phyloP scores from a whole-genome alignment of 495 filamentous ascomycete species.

The Penicillium parvum region DNA sequence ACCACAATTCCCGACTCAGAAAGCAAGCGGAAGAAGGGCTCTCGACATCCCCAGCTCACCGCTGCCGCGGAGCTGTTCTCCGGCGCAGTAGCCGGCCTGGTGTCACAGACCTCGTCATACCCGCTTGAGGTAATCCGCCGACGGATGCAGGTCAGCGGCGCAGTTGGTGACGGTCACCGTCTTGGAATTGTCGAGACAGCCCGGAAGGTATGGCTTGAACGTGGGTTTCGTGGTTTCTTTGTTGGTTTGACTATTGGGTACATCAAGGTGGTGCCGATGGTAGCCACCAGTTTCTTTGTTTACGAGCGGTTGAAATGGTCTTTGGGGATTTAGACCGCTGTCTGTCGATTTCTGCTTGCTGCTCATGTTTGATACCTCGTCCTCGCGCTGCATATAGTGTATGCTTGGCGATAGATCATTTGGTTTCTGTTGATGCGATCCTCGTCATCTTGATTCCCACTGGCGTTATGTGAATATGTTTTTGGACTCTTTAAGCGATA shows the following conservation, averaged over 20 bases:
- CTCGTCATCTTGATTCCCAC: slow-evolving; percentile 17
- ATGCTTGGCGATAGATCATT: slow-evolving; percentile 10
- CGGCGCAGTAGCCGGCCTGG: slow-evolving; percentile 78
- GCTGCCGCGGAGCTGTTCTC: slow-evolving; percentile 73
- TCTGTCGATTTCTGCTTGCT: slow-evolving; percentile 1
- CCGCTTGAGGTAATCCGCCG: slow-evolving; percentile 88
- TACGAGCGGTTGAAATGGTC: slow-evolving; percentile 75
- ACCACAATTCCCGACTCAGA: slow-evolving; percentile 55
- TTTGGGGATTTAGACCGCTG: slow-evolving; percentile 58
- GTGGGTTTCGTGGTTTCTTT: slow-evolving; percentile 77
- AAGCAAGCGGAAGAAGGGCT: slow-evolving; percentile 19
- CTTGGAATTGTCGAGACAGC: slow-evolving; percentile 76
- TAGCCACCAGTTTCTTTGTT: slow-evolving; percentile 64
- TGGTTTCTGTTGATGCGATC: slow-evolving; percentile 1
- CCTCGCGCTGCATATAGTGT: background rate
- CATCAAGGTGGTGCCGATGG: slow-evolving; percentile 85
- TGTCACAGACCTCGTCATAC: slow-evolving; percentile 88
- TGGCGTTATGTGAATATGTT: slow-evolving; percentile 21
- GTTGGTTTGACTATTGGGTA: slow-evolving; percentile 90
- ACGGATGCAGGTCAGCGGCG: slow-evolving; percentile 93
- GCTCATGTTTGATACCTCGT: background rate
- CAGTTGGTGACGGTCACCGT: slow-evolving; percentile 80
- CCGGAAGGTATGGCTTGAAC: slow-evolving; percentile 64
- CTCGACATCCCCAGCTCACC: slow-evolving; percentile 49
- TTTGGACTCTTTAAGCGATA: slow-evolving; percentile 11